Conservation (phyloP, 2,329 filamentous ascomycete species). For the Beauveria sp. region DNA sequence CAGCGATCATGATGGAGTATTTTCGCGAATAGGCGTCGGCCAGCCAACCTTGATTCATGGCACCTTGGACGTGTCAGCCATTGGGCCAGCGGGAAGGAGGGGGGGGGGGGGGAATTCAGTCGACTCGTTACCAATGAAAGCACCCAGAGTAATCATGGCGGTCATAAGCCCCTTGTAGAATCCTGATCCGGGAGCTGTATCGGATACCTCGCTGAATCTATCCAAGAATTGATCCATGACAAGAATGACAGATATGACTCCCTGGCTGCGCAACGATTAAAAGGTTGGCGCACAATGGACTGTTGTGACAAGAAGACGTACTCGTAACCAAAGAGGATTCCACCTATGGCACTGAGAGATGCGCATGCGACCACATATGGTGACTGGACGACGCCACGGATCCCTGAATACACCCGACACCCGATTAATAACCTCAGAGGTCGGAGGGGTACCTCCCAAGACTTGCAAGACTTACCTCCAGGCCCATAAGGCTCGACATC, state of each 20-base stretch:
- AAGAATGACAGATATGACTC: constrained; percentile 32
- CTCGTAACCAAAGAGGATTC: background rate
- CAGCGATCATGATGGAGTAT: background rate
- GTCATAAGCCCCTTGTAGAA: background rate
- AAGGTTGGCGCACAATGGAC: background rate
- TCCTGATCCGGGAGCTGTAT: constrained; percentile 18
- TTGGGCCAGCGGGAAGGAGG: background rate
- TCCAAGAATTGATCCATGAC: constrained; percentile 27
- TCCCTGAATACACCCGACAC: background rate
- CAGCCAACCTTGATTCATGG: background rate
- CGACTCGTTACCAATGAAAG: background rate
- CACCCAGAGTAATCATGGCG: background rate
- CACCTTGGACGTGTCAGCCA: background rate
- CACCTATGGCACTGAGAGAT: background rate
- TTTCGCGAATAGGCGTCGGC: background rate
- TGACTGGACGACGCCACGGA: background rate
- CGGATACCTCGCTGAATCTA: constrained; percentile 25
- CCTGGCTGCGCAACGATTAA: constrained; percentile 20
- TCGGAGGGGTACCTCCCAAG: background rate
- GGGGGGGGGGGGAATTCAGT: background rate
- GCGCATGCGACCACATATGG: background rate
- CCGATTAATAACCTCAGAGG: background rate
- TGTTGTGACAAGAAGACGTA: background rate
- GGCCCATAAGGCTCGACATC: background rate
- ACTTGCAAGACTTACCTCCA: background rate